phyloP scores from a whole-genome alignment of 1,284 basidiomycete species.

The Testicularia cyperi region DNA sequence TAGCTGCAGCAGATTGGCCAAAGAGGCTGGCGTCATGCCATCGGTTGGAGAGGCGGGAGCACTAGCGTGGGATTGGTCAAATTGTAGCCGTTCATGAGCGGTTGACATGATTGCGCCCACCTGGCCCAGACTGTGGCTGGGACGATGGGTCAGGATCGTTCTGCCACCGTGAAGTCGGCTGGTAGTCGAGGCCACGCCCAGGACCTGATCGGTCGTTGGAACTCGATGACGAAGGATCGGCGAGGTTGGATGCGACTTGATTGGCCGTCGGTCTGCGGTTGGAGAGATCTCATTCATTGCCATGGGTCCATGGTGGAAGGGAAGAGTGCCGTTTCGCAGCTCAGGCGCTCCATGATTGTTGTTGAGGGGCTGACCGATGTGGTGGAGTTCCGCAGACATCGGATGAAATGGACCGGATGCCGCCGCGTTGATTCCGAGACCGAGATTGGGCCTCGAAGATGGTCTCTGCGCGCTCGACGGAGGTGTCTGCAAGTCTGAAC shows the following conservation, averaged over 20 bases:
- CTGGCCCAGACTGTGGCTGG: slow-evolving; percentile 36
- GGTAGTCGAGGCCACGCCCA: background rate
- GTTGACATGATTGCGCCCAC: slow-evolving; percentile 21
- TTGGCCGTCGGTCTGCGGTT: slow-evolving; percentile 1
- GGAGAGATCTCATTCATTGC: slow-evolving; percentile 5
- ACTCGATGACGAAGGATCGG: slow-evolving; percentile 1
- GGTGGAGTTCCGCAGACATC: too few species aligned
- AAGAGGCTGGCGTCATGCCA: slow-evolving; percentile 2
- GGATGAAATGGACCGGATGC: too few species aligned
- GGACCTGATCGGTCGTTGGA: background rate
- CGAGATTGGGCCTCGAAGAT: too few species aligned
- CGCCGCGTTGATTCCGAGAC: too few species aligned
- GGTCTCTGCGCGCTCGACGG: too few species aligned
- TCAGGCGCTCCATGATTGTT: too few species aligned
- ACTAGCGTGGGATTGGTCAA: slow-evolving; percentile 12
- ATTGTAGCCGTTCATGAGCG: slow-evolving; percentile 3
- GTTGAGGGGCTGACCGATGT: too few species aligned
- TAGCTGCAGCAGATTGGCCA: slow-evolving; percentile 6
- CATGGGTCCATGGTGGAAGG: too few species aligned
- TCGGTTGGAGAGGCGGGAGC: slow-evolving; percentile 34
- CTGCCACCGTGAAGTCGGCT: too few species aligned
- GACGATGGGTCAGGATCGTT: slow-evolving; percentile 17
- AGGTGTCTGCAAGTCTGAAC: too few species aligned
- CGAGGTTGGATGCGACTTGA: slow-evolving; percentile 24
- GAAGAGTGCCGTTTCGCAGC: too few species aligned